A percentile compares a stretch with the other conserved stretches of the same genome.
These are phyloP conservation scores for Amaranthus palmeri DNA, from an alignment of 148 eudicot species.

Conservation along the genomic window DNA sequence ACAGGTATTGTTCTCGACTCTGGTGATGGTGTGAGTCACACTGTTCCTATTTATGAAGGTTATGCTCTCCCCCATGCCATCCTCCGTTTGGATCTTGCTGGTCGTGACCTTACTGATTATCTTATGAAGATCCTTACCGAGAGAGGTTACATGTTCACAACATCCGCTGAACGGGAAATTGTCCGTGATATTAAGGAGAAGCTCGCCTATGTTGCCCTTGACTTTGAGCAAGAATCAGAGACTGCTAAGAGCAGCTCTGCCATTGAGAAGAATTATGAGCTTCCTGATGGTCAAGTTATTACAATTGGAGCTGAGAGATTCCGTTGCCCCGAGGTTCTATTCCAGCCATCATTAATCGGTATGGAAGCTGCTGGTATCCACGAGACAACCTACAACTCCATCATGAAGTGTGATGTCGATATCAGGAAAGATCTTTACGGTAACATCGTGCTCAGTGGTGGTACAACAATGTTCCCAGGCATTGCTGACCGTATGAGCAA, in stretches of 20 bases:
- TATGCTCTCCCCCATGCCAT: too few species aligned
- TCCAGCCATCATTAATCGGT: conserved; percentile 24
- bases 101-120: conserved; percentile 27
- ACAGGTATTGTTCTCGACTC: too few species aligned
- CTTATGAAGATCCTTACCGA: conserved; percentile 28
- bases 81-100: too few species aligned
- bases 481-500: too few species aligned
- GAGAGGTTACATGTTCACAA: conserved; percentile 27
- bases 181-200: conserved; percentile 28
- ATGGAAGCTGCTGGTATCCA: neutral
- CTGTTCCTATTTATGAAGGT: too few species aligned
- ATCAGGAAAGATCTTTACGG: too few species aligned
- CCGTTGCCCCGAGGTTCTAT: conserved; percentile 29
- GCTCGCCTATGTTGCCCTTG: conserved; percentile 21
- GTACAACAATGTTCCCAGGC: too few species aligned
- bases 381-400: too few species aligned
- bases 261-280: conserved; percentile 25
- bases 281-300: conserved; percentile 21
- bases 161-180: conserved; percentile 25
- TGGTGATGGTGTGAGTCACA: too few species aligned
- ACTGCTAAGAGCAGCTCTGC: conserved; percentile 20
- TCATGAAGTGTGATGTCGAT: too few species aligned
- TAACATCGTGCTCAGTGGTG: too few species aligned
- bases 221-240: conserved; percentile 18
- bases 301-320: conserved; percentile 25